These are phyloP conservation scores for Cercis canadensis DNA, from an alignment of 306 rosid species.

Conservation along the genomic window DNA sequence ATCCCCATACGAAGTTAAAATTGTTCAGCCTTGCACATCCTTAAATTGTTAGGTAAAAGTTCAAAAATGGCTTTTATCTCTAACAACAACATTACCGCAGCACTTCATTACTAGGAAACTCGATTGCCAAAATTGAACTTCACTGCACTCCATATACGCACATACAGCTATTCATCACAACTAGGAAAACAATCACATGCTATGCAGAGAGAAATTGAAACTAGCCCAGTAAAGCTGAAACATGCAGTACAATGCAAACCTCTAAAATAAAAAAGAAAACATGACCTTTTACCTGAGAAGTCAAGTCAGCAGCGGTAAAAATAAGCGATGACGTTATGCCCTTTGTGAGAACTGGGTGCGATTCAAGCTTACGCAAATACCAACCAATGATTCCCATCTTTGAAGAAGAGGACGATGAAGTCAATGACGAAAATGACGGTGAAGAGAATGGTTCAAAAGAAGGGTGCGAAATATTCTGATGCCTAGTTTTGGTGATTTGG, in stretches of 20 bases:
- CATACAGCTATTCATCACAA: no score
- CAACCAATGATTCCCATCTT: slow-evolving; percentile 61
- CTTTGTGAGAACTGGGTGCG: slow-evolving; percentile 58
- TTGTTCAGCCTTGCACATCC: no score
- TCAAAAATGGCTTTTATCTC: not conserved
- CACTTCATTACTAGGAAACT: not conserved
- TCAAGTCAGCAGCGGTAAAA: slow-evolving; percentile 64
- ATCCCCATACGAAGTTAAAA: no score
- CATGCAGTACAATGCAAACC: not conserved
- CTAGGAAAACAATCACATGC: no score
- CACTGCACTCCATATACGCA: no score
- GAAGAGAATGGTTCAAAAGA: not conserved
- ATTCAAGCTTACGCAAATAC: slow-evolving; percentile 63
- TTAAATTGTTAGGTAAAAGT: not conserved
- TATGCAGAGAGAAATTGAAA: no score
- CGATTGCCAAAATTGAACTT: not conserved
- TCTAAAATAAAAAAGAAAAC: not conserved
- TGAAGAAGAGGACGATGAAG: slow-evolving; percentile 33
- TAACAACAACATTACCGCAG: not conserved
- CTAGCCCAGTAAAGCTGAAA: not conserved
- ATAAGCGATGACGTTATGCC: slow-evolving; percentile 62
- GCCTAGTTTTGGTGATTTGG: slow-evolving; percentile 27
- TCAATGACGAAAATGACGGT: slow-evolving; percentile 39
- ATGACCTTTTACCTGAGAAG: slow-evolving; percentile 63
- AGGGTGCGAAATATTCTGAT: slow-evolving; percentile 4